Percentiles rank a stretch among this genome's conserved stretches.
These are phyloP conservation scores for Globisporangium abappressorium DNA, from an alignment of 352 stramenopile species.

Conservation along the genomic window DNA sequence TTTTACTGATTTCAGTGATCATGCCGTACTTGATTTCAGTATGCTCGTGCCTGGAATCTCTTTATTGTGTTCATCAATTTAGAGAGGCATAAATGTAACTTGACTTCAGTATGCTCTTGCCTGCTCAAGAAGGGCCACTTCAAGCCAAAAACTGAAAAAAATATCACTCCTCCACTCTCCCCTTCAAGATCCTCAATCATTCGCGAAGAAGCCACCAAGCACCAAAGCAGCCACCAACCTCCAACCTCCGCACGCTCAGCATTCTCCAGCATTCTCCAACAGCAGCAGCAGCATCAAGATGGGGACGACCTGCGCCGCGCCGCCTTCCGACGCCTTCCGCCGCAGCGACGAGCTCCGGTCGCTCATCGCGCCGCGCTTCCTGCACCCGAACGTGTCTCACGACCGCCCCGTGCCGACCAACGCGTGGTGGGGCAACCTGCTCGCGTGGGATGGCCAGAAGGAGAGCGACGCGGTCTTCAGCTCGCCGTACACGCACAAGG, in stretches of 20 bases:
- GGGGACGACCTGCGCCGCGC: constrained; percentile 17
- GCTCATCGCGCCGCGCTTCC: constrained; percentile 51
- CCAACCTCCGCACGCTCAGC: not conserved
- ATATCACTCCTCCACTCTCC: not conserved
- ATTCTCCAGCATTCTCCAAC: not conserved
- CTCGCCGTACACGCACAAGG: constrained; percentile 66
- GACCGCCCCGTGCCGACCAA: constrained; percentile 68
- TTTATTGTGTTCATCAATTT: no score
- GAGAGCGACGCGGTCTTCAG: constrained; percentile 76
- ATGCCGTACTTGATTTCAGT: no score
- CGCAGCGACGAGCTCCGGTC: constrained; percentile 43
- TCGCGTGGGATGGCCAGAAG: constrained; percentile 47
- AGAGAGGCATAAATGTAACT: no score
- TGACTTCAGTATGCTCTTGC: no score
- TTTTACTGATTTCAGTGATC: no score
- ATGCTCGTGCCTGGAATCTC: no score
- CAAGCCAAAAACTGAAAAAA: not conserved
- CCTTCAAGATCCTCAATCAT: not conserved
- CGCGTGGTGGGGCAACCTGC: constrained; percentile 83
- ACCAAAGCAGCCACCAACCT: not conserved
- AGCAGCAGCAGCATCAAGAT: constrained; percentile 8
- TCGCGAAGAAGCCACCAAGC: not conserved
- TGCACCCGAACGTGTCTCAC: constrained; percentile 22
- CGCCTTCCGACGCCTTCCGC: constrained; percentile 41
- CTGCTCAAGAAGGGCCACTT: no score